Conservation (phyloP, 2,329 filamentous ascomycete species). For the Blastomyces silverae region DNA sequence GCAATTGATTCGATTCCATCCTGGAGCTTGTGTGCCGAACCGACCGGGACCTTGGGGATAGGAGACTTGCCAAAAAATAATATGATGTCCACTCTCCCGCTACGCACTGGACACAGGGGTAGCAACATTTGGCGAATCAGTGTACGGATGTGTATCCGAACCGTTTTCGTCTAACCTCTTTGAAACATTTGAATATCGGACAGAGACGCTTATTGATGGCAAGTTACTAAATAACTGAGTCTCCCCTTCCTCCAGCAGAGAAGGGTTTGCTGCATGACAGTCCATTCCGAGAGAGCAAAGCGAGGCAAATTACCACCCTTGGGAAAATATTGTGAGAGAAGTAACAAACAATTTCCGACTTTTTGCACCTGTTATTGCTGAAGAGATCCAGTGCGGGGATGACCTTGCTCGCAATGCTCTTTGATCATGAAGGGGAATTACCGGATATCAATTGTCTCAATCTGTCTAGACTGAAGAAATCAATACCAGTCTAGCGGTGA, state of each 20-base stretch:
- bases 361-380: neutral
- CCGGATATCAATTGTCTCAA: neutral
- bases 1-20: neutral
- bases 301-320: neutral
- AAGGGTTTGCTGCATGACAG: neutral
- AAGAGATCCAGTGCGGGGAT: neutral
- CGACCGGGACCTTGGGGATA: neutral
- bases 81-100: neutral
- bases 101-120: neutral
- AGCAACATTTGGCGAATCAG: neutral
- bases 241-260: neutral
- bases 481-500: neutral
- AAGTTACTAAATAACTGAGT: neutral
- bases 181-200: neutral
- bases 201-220: neutral
- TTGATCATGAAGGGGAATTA: neutral
- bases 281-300: neutral
- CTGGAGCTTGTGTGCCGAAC: neutral
- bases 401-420: neutral
- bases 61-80: neutral
- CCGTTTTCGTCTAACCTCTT: neutral
- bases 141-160: neutral
- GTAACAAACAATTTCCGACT: neutral
- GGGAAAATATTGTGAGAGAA: neutral
- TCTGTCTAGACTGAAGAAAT: neutral